Evolutionary conservation across 805 yeast species (phyloP), one percentile per base, ranked within the genome.

Genomic region (Kuraishia floccosa): DNA sequence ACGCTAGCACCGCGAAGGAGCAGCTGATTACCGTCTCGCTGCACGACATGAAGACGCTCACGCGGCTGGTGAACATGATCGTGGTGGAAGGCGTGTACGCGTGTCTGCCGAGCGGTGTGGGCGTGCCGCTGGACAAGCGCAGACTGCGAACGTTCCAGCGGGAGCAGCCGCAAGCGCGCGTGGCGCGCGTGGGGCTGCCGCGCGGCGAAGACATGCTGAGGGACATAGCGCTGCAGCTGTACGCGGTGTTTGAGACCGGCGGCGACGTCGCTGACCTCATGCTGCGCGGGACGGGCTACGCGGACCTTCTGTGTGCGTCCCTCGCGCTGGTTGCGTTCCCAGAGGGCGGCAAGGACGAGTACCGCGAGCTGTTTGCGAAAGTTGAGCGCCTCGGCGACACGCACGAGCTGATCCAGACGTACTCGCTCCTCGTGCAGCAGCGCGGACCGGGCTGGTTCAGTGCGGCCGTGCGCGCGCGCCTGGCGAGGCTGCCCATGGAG

Each of bases 41-140:
- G 7, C 86, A 84, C 43, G 97, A 91, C 49, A 75, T 89, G 66
- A 80, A 76, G 47, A 66, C 72, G 4, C 68, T 91, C 34, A 77
- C 80, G 22, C 68, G 63, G 15, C 46, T 89, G 27, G 50, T 80
- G 13, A 79, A 76, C 39, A 35, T 79, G 8, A 59, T 87, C 2
- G 70, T 86, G 0, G 52, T 79, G 2, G 78, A 76, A 39, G 87
- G 94, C 0, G 61, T 89, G 0, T 79, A 78, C 40, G 72, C 86
- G 0, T 68, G 71, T 30, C 38, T 84, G 1, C 69, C 76, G 0
- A 35, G 49, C 6, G 68, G 67, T 2, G 60, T 76, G 15, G 82
- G 86, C 1, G 65, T 83, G 2, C 82, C 89, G 0, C 45, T 78
- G 17, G 75, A 66, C 3, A 66, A 72, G 39, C 55, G 93, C 42